These are phyloP conservation scores for Trichoderma hamatum DNA, from an alignment of 2,329 filamentous ascomycete genomes.

Conservation along the genomic window DNA sequence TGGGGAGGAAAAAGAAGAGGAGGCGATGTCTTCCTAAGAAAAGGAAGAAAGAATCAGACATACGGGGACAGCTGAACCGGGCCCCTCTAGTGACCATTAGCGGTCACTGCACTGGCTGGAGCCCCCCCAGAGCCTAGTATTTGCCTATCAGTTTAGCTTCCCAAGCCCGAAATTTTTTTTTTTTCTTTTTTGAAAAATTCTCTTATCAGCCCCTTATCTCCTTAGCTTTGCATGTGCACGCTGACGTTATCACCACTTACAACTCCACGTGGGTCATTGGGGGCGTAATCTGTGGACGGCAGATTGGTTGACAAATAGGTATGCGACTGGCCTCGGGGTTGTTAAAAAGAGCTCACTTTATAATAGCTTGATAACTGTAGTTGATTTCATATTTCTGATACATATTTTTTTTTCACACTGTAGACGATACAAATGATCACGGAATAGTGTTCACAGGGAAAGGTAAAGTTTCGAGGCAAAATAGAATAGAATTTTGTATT, in stretches of 20 bases:
- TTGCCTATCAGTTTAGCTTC: not conserved
- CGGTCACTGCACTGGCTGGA: constrained; percentile 11
- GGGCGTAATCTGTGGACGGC: constrained; percentile 10
- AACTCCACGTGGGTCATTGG: constrained; percentile 16
- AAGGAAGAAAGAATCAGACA: constrained; percentile 6
- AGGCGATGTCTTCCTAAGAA: not conserved
- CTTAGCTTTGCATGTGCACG: constrained; percentile 12
- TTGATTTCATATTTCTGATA: not conserved
- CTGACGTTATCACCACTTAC: constrained; percentile 16
- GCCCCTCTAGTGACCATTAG: not conserved
- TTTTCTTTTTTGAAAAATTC: constrained; percentile 17
- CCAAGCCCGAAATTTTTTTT: constrained; percentile 7
- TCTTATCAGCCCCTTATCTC: constrained; percentile 26
- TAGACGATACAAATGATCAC: not conserved
- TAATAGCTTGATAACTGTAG: not conserved
- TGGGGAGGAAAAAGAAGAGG: constrained; percentile 7
- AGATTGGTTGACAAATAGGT: not conserved
- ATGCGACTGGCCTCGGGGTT: not conserved
- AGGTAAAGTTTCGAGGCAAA: not conserved
- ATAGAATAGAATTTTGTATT: not conserved
- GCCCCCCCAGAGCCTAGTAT: not conserved
- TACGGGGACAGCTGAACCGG: constrained; percentile 1
- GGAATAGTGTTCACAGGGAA: not conserved
- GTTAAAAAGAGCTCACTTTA: not conserved
- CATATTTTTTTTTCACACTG: not conserved